A percentile compares a stretch with the other conserved stretches of the same genome.
These are phyloP conservation scores for Talaromyces ruber DNA, from an alignment of 495 filamentous ascomycete species.

Conservation along the genomic window DNA sequence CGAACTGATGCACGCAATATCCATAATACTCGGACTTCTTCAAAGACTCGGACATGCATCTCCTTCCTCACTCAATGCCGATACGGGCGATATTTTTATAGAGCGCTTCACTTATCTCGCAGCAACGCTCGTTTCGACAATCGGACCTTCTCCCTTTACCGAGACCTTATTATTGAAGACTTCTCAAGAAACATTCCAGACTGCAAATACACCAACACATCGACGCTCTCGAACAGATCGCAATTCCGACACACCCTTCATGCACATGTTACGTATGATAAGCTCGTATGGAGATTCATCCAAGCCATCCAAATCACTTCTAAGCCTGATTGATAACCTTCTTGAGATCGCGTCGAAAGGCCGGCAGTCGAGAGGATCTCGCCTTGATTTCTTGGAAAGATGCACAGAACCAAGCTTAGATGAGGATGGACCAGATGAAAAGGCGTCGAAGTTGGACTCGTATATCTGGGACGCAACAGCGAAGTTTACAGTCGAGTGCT, in stretches of 20 bases:
- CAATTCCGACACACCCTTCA: slow-evolving; percentile 26
- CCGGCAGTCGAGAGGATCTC: slow-evolving; percentile 33
- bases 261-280: slow-evolving; percentile 32
- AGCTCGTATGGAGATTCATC: slow-evolving; percentile 13
- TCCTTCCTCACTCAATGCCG: slow-evolving; percentile 28
- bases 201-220: slow-evolving; percentile 40
- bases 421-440: slow-evolving; percentile 2
- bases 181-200: slow-evolving; percentile 32
- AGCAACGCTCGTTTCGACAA: slow-evolving; percentile 47
- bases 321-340: slow-evolving; percentile 20
- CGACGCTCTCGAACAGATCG: slow-evolving; percentile 16
- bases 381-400: slow-evolving; percentile 36
- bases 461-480: slow-evolving; percentile 29
- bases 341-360: slow-evolving; percentile 45
- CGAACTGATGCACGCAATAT: slow-evolving; percentile 72
- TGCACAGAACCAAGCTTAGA: slow-evolving; percentile 21
- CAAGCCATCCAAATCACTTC: slow-evolving; percentile 21
- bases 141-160: slow-evolving; percentile 70
- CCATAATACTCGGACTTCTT: slow-evolving; percentile 57
- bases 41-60: slow-evolving; percentile 55
- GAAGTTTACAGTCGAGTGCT: slow-evolving; percentile 20
- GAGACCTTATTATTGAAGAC: slow-evolving; percentile 55
- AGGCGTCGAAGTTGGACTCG: background rate
- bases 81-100: slow-evolving; percentile 40
- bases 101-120: slow-evolving; percentile 53